Evolutionary conservation across 2,329 filamentous ascomycete species (phyloP).

Genomic region (Verruconis gallopava): DNA sequence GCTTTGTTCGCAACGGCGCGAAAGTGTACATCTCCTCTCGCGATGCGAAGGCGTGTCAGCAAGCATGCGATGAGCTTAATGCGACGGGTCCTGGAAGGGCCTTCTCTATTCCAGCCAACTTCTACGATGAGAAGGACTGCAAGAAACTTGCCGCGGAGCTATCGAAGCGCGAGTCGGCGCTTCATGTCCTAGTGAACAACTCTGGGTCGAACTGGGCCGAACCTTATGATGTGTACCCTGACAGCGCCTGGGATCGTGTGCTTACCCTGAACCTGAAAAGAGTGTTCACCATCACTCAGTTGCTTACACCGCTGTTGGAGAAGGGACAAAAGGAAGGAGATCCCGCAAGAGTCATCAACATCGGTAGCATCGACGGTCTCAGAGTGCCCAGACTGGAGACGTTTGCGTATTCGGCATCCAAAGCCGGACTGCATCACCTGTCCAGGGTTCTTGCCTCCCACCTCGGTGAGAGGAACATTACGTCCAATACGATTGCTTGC

Average conservation of each 20-base stretch:
- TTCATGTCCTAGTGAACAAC: conserved; percentile 56
- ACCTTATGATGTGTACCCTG: conserved; percentile 44
- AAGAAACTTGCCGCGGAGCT: conserved; percentile 45
- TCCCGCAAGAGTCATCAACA: conserved; percentile 50
- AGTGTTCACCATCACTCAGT: conserved; percentile 51
- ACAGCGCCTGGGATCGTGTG: conserved; percentile 40
- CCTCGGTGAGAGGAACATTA: conserved; percentile 47
- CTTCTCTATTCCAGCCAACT: conserved; percentile 46
- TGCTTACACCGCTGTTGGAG: conserved; percentile 50
- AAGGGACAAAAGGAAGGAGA: conserved; percentile 30
- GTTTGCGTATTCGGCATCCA: conserved; percentile 46
- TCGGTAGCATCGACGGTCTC: conserved; percentile 51
- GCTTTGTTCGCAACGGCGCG: conserved; percentile 50
- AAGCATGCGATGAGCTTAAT: conserved; percentile 46
- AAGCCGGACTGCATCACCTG: conserved; percentile 52
- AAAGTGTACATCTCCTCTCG: conserved; percentile 59
- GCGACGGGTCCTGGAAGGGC: conserved; percentile 44
- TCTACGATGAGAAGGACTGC: conserved; percentile 49
- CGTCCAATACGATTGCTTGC: conserved; percentile 57
- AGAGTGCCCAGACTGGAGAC: conserved; percentile 46
- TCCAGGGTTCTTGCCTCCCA: conserved; percentile 51
- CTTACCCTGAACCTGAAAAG: conserved; percentile 50
- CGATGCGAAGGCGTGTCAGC: conserved; percentile 46
- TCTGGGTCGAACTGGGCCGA: conserved; percentile 53
- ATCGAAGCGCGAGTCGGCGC: conserved; percentile 35